A percentile compares a stretch with the other conserved stretches of the same genome.
These are phyloP conservation scores for Citrus unshiu DNA, from an alignment of 345 rosid species.

Conservation along the genomic window DNA sequence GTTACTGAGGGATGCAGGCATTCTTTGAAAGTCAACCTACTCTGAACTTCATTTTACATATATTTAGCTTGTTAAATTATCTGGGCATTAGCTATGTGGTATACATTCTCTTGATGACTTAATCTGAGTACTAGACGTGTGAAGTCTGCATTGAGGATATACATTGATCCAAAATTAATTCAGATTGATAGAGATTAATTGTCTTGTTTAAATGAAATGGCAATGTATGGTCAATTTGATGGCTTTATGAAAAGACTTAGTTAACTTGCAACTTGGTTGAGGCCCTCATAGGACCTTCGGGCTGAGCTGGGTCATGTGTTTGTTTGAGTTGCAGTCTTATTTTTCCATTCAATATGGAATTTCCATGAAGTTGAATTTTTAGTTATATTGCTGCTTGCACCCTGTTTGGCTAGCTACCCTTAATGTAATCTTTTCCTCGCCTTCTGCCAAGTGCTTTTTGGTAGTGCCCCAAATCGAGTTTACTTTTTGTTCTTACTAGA, in stretches of 20 bases:
- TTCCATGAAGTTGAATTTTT: neutral
- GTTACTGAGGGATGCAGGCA: neutral
- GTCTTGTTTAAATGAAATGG: neutral
- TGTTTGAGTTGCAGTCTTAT: neutral
- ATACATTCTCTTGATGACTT: neutral
- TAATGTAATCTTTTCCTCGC: neutral
- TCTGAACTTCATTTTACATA: neutral
- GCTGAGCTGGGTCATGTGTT: neutral
- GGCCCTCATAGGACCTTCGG: neutral
- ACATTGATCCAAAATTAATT: neutral
- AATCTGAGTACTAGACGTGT: neutral
- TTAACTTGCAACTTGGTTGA: neutral
- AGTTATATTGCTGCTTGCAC: neutral
- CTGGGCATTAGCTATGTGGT: neutral
- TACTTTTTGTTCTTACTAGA: neutral
- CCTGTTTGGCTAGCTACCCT: neutral
- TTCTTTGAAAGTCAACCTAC: neutral
- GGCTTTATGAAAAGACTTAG: neutral
- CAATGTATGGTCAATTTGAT: neutral
- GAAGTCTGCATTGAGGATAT: neutral
- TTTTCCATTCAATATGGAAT: neutral
- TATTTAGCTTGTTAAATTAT: neutral
- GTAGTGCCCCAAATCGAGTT: neutral
- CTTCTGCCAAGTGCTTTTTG: neutral
- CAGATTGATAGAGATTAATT: neutral